Evolutionary conservation across 352 stramenopile species (phyloP).

Genomic region (Discostella stelligera): DNA sequence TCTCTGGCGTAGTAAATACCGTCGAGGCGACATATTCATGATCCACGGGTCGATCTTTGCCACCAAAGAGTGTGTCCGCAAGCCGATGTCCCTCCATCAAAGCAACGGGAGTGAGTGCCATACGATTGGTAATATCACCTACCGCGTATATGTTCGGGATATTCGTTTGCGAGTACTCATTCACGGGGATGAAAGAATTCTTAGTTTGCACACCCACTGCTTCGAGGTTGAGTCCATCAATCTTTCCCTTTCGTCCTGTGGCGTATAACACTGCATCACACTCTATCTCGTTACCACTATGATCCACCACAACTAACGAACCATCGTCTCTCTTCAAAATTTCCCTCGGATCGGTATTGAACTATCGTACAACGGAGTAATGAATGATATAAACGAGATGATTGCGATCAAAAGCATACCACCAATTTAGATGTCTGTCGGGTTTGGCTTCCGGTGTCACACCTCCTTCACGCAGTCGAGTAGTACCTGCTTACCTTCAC

Average conservation of each 20-base stretch:
- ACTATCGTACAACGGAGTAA: constrained; percentile 1
- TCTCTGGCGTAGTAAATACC: constrained; percentile 91
- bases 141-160: constrained; percentile 88
- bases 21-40: constrained; percentile 82
- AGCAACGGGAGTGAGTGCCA: constrained; percentile 88
- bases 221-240: constrained; percentile 83
- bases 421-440: not conserved
- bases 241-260: constrained; percentile 70
- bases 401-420: not conserved
- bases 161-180: constrained; percentile 90
- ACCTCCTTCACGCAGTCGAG: not conserved
- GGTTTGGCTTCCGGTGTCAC: not conserved
- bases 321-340: constrained; percentile 88
- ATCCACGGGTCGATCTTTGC: constrained; percentile 74
- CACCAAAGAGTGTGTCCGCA: constrained; percentile 89
- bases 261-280: constrained; percentile 87
- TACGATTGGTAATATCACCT: constrained; percentile 87
- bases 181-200: constrained; percentile 86
- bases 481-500: constrained; percentile 25
- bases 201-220: constrained; percentile 80
- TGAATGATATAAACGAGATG: not conserved
- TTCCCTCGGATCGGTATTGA: constrained; percentile 77
- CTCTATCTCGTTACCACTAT: constrained; percentile 73
- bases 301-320: constrained; percentile 76
- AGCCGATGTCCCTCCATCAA: constrained; percentile 88